Base-by-base conservation (phyloP, 805 yeast genomes). In the Peterozyma toletana region DNA sequence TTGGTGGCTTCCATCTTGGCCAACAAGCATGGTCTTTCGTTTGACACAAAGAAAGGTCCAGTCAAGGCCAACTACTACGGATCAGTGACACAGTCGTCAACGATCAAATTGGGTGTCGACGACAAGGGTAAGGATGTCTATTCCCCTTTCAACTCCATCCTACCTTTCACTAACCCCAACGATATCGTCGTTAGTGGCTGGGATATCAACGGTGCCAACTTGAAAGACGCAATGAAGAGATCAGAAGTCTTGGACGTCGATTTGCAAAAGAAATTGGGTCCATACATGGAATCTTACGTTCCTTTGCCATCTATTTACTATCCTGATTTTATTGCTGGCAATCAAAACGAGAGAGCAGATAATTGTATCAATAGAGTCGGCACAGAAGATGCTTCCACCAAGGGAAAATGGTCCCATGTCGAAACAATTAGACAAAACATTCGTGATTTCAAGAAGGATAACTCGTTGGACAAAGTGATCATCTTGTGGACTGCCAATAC, bases 401-500 rank as follows among this genome's bases (percentile, higher is more conserved):
- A 65, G 7, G 77, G 78, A 60, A 90, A 90, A 70, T 89, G 96
- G 96, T 75, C 68, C 17, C 96, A 90, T 60, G 95, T 90, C 49
- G 89, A 86, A 71, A 78, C 70, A 50, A 81, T 90, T 64, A 85
- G 97, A 67, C 68, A 73, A 44, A 96, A 90, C 63, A 90, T 90
- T 56, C 70, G 75, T 53, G 78, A 78, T 47, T 90, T 90, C 73
- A 90, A 89, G 67, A 58, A 60, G 35, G 63, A 70, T 49, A 86
- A 91, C 60, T 62, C 67, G 34, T 78, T 90, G 57, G 97, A 90
- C 64, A 85, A 83, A 62, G 95, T 91, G 44, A 79, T 90, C 59
- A 86, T 91, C 39, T 73, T 90, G 58, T 90, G 98, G 98, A 89
- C 96, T 38, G 98, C 98, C 45, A 91, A 90, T 70, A 90, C 98